Conservation (phyloP, 139 green algal species). For the Zygnema cylindricum region DNA sequence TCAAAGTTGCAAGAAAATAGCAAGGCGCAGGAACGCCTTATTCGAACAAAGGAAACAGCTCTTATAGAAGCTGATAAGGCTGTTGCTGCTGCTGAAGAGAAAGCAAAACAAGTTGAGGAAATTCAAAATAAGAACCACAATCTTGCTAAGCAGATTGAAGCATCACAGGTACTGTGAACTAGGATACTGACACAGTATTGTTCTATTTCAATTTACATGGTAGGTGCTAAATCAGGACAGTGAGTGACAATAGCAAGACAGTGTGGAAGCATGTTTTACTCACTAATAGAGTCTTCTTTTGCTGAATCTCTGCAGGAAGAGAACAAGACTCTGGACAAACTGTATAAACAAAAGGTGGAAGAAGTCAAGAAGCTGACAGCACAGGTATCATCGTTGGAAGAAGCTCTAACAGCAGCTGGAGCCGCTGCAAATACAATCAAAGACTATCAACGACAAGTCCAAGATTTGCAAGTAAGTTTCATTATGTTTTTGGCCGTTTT, state of each 20-base stretch:
- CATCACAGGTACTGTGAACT: conserved; percentile 27
- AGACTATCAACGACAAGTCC: conserved; percentile 53
- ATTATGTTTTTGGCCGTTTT: no score
- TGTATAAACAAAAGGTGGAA: conserved; percentile 57
- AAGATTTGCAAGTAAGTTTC: conserved; percentile 33
- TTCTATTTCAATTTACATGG: no score
- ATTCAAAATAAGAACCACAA: conserved; percentile 40
- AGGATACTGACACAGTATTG: neutral
- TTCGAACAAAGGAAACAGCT: conserved; percentile 52
- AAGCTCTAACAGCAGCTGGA: conserved; percentile 16
- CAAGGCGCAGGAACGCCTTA: conserved; percentile 48
- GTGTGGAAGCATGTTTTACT: no score
- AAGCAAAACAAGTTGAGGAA: conserved; percentile 23
- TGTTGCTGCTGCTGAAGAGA: conserved; percentile 30
- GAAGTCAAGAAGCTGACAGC: conserved; percentile 49
- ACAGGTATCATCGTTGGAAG: conserved; percentile 14
- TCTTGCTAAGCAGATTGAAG: conserved; percentile 41
- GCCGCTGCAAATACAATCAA: conserved; percentile 27
- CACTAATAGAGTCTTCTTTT: conserved; percentile 19
- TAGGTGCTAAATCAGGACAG: no score
- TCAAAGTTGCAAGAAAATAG: conserved; percentile 41
- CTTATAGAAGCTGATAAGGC: conserved; percentile 50
- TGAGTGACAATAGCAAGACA: no score
- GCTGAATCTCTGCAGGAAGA: conserved; percentile 45
- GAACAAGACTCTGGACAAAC: conserved; percentile 48